Evolutionary conservation across 2,329 filamentous ascomycete species (phyloP), one percentile per base, ranked within the genome.

Genomic region (Xylaria multiplex): DNA sequence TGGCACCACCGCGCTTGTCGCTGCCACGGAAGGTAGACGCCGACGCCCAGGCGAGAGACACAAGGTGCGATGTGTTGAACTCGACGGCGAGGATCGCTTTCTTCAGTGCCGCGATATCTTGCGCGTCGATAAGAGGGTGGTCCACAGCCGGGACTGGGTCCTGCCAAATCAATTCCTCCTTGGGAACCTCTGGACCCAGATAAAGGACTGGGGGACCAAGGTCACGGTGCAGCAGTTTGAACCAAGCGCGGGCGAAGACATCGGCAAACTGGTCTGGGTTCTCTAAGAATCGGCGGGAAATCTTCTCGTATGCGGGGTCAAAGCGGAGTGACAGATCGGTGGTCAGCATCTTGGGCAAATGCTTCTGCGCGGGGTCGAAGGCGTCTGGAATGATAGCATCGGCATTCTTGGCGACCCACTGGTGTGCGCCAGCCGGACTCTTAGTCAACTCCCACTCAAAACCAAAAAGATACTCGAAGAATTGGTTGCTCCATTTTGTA

Each of bases 1-100:
- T 94, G 80, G 91, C 91, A 75, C 91, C 91, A 71, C 91, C 91
- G 70, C 91, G 91, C 87, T 93, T 93, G 83, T 94, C 91, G 71
- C 88, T 86, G 72, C 88, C 86, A 67, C 90, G 90, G 88, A 90
- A 93, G 35, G 89, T 90, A 2, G 90, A 90, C 27, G 90, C 90
- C 0, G 90, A 87, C 1, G 88, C 88, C 87, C 89, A 93, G 27
- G 90, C 90, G 9, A 85, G 85, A 9, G 84, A 83, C 60, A 93
- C 85, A 65, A 93, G 82, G 79, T 88, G 87, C 63, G 83, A 82
- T 5, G 85, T 80, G 63, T 84, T 83, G 4, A 93, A 74, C 16
- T 88, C 89, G n/a, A 86, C 80, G 50, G 81, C 81, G 2, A 93
- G 83, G 53, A 93, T 88, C 67, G 88, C 83, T 74, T 87, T 83